Conservation (phyloP, 805 yeast genomes). For the Saccharomycopsis oosterbeekiorum region DNA sequence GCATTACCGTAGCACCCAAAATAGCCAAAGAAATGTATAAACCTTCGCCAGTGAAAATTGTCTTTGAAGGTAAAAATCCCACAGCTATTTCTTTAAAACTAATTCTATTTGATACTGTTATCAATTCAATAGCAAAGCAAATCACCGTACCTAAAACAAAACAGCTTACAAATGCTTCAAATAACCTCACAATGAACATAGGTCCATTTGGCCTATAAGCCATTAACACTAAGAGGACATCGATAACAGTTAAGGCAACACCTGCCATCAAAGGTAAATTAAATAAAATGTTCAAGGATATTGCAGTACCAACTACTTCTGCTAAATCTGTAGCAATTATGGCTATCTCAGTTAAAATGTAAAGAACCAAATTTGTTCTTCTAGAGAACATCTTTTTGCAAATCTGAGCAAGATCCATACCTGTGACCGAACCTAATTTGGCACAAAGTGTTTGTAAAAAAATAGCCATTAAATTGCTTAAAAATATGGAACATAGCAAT, state of each 20-base stretch:
- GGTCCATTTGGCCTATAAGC: constrained; percentile 85
- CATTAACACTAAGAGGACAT: constrained; percentile 74
- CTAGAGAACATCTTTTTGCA: constrained; percentile 68
- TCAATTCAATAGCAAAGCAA: constrained; percentile 73
- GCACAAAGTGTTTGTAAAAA: constrained; percentile 79
- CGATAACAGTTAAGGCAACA: constrained; percentile 74
- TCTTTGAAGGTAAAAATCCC: constrained; percentile 54
- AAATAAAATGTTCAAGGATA: constrained; percentile 76
- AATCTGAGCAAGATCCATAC: constrained; percentile 80
- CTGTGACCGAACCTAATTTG: constrained; percentile 88
- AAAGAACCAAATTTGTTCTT: constrained; percentile 38
- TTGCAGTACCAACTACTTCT: constrained; percentile 96
- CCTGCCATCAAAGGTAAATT: constrained; percentile 75
- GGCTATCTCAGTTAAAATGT: constrained; percentile 78
- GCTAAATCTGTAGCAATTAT: constrained; percentile 95
- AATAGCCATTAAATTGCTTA: constrained; percentile 81
- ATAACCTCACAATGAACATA: constrained; percentile 61
- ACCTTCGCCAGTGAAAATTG: constrained; percentile 51
- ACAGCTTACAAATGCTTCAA: constrained; percentile 72
- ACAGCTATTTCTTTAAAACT: constrained; percentile 51
- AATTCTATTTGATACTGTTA: constrained; percentile 47
- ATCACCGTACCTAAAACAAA: constrained; percentile 75
- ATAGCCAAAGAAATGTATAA: constrained; percentile 73
- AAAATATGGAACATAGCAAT: constrained; percentile 62
- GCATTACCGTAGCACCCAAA: constrained; percentile 93